Percentiles rank a stretch among this genome's conserved stretches.
Conservation (phyloP, 306 rosid species). For the Crataegus laevigata region DNA sequence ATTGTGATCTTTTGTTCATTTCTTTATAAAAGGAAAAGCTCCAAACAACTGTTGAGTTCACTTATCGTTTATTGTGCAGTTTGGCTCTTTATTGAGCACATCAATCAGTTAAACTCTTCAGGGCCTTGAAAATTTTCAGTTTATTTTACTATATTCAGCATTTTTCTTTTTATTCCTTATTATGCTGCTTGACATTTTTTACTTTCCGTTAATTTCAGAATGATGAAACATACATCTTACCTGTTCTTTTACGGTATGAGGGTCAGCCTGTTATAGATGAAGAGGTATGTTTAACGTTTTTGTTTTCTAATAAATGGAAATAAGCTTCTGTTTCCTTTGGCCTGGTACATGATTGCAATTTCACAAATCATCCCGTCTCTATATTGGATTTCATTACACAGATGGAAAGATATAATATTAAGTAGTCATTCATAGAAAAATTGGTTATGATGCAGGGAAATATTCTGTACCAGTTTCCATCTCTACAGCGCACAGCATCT, state of each 20-base stretch:
- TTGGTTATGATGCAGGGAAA: slow-evolving; percentile 75
- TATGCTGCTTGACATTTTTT: slow-evolving; percentile 17
- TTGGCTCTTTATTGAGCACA: background rate
- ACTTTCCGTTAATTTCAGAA: slow-evolving; percentile 52
- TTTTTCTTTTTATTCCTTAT: background rate
- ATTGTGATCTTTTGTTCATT: background rate
- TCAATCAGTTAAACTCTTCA: background rate
- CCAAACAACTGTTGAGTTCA: background rate
- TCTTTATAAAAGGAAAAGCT: background rate
- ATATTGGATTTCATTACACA: background rate
- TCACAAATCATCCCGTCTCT: slow-evolving; percentile 10
- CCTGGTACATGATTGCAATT: slow-evolving; percentile 7
- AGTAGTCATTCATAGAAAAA: background rate
- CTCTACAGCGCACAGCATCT: slow-evolving; percentile 87
- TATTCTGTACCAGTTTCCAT: slow-evolving; percentile 87
- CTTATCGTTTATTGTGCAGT: background rate
- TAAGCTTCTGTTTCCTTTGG: background rate
- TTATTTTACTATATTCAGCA: background rate
- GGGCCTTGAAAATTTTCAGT: background rate
- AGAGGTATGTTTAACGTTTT: slow-evolving; percentile 55
- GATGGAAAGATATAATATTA: background rate
- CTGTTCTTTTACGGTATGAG: slow-evolving; percentile 86
- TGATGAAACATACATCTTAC: slow-evolving; percentile 87
- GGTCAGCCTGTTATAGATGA: slow-evolving; percentile 96
- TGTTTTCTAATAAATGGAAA: background rate